Conservation (phyloP, 768 basidiomycete species). For the Leccinum longicurvipes region DNA sequence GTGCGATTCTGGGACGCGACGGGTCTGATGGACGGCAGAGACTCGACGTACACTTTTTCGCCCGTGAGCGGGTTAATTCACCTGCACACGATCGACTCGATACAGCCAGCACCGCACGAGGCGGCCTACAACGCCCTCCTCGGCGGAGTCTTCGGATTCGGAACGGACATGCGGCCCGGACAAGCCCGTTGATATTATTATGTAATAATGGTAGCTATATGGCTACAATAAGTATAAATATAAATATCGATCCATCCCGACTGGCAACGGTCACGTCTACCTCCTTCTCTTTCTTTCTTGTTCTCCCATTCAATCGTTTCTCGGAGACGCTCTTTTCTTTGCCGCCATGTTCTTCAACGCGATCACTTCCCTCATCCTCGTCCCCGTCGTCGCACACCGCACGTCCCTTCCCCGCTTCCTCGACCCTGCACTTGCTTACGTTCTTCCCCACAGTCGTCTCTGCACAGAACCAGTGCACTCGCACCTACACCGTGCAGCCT, state of each 20-base stretch:
- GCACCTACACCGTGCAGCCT: slow-evolving; percentile 54
- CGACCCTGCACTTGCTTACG: slow-evolving; percentile 6
- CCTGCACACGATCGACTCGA: slow-evolving; percentile 67
- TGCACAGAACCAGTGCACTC: slow-evolving; percentile 43
- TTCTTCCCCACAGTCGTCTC: slow-evolving; percentile 14
- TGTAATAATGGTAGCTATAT: not conserved
- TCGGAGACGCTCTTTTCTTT: slow-evolving; percentile 14
- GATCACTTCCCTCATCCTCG: slow-evolving; percentile 42
- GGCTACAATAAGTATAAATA: not conserved
- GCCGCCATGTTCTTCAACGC: slow-evolving; percentile 38
- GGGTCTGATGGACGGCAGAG: slow-evolving; percentile 35
- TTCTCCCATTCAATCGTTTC: slow-evolving; percentile 16
- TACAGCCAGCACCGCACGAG: slow-evolving; percentile 72
- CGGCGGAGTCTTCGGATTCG: slow-evolving; percentile 21
- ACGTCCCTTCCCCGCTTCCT: slow-evolving; percentile 9
- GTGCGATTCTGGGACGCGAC: not conserved
- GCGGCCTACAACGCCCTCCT: slow-evolving; percentile 63
- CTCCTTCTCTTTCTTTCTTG: not conserved
- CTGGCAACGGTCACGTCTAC: slow-evolving; percentile 1
- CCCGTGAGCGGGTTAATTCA: slow-evolving; percentile 61
- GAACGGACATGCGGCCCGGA: slow-evolving; percentile 16
- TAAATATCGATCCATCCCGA: not conserved
- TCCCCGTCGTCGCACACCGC: slow-evolving; percentile 47
- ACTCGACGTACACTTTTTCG: slow-evolving; percentile 73
- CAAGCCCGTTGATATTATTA: not conserved